Base-by-base conservation (phyloP, 176 grass and related monocot species). In the Musa schizocarpa region DNA sequence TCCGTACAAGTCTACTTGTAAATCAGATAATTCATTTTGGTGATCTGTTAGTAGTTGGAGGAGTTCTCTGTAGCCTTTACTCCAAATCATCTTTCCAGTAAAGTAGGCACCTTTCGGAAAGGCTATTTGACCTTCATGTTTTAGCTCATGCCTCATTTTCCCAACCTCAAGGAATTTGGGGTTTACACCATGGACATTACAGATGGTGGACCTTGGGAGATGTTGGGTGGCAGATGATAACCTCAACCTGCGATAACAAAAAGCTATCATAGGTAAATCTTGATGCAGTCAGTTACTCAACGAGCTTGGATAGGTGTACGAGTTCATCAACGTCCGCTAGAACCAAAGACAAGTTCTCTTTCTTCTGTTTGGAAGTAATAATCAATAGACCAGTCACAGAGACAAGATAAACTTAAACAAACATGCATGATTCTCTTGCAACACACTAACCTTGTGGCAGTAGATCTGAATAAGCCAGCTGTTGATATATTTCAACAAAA, bases 51-150 rank as follows among this genome's bases (percentile, higher is more conserved):
- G 86, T 54, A 99, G 72, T 12, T 94, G 82, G 25, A 99, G 88
- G 34, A 99, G 84, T 81, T 98, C 88, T 2, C 71, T 85, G 82
- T 99, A 99, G 52, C 88, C 95, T 89, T 99, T 99, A 87, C 86
- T 92, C 90, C 94, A 98, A 20, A 98, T 63, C 94, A 98, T 98
- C 80, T 98, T 98, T 71, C 94, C 94, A 73, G 93, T 98, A 78
- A 91, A 99, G 84, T 99, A 99, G 59, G 90, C 90, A 65, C 95
- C 95, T 82, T 94, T 99, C 59, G 82, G 74, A 71, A 91, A 99
- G 72, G 84, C 76, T 55, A 81, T 81, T n/a, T 87, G 80, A 65
- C 72, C 75, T 87, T 82, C 74, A 55, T 53, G 12, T 53, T 53
- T 10, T 53, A 53, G 9, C 52, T 12, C 0, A 64, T 64, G 62